Evolutionary conservation across 768 basidiomycete species (phyloP), one percentile per base, ranked within the genome.

Genomic region (Hygrophoropsis aurantiaca): DNA sequence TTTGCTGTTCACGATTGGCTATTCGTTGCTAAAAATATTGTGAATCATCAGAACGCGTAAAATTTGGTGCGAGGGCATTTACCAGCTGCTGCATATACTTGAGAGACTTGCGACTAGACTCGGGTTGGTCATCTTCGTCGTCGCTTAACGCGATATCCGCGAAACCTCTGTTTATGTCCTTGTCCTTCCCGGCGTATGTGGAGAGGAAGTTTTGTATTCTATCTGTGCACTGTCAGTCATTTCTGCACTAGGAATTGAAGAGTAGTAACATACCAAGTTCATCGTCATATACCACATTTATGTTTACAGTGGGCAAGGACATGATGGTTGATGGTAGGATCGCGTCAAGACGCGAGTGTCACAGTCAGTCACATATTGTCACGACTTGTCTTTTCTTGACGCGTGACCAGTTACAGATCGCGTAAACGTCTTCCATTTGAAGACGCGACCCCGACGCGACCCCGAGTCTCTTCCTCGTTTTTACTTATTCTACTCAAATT

Each of bases 1-100:
- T 89, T 55, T 92, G 82, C 65, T 93, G 87, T 52, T 97, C 90
- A 27, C 97, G 81, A 68, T 99, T 95, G 41, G 95, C 91, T 50
- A 99, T 82, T 36, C 75, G 73, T 94, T 93, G 91, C 93, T 94
- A 58, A 47, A 48, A 30, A 38, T 53, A 50, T 23, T 7, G 46
- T 36, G 56, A 45, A 46, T 56, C 4, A 41, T 59, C 21, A 58
- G 35, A 21, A 54, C 19, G 36, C 21, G 62, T 65, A 54, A 54
- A 59, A 57, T 53, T 52, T 44, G 38, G 37, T 27, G 26, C 16
- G 44, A 11, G 34, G 3, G 70, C 62, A 65, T 83, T 60, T 68
- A 95, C 93, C 58, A 97, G 71, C 58, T 90, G 88, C 21, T 76
- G 70, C 78, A 90, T 85, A 65, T 97, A 97, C 69, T 94, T 94